Conservation (phyloP, 306 rosid species). For the Trifolium subterraneum region DNA sequence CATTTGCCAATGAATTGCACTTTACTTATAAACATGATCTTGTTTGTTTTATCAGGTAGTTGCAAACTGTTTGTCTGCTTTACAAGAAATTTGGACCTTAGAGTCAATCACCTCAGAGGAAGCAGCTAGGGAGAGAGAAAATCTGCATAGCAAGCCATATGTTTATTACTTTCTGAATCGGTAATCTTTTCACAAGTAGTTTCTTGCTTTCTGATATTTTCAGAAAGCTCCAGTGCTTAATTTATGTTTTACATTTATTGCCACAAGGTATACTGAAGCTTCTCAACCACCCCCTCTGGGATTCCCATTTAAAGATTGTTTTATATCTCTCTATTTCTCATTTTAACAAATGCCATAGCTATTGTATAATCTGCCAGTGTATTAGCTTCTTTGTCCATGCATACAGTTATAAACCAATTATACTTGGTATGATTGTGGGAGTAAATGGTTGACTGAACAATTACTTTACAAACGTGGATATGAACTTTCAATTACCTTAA, state of each 20-base stretch:
- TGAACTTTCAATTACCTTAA: conserved; percentile 22
- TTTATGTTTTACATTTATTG: conserved; percentile 13
- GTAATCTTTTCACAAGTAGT: conserved; percentile 45
- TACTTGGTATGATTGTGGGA: conserved; percentile 22
- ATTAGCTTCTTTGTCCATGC: conserved; percentile 7
- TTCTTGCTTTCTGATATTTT: conserved; percentile 18
- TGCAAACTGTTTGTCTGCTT: conserved; percentile 91
- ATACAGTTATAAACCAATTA: conserved; percentile 6
- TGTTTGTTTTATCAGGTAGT: conserved; percentile 69
- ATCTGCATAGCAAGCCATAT: conserved; percentile 85
- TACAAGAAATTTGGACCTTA: conserved; percentile 96
- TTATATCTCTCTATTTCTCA: conserved; percentile 22
- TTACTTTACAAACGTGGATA: conserved; percentile 24
- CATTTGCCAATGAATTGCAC: conserved; percentile 31
- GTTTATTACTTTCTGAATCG: conserved; percentile 86
- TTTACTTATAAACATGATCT: conserved; percentile 8
- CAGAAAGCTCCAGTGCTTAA: conserved; percentile 18
- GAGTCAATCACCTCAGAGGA: conserved; percentile 89
- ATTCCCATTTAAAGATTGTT: background rate
- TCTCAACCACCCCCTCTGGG: conserved; percentile 9
- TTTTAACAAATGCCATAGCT: conserved; percentile 11
- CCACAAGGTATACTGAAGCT: conserved; percentile 14
- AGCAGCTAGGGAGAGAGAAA: conserved; percentile 92
- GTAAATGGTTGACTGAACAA: conserved; percentile 29
- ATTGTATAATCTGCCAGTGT: conserved; percentile 20